phyloP scores from a whole-genome alignment of 2,329 filamentous ascomycete genomes.

The Didymella exigua region DNA sequence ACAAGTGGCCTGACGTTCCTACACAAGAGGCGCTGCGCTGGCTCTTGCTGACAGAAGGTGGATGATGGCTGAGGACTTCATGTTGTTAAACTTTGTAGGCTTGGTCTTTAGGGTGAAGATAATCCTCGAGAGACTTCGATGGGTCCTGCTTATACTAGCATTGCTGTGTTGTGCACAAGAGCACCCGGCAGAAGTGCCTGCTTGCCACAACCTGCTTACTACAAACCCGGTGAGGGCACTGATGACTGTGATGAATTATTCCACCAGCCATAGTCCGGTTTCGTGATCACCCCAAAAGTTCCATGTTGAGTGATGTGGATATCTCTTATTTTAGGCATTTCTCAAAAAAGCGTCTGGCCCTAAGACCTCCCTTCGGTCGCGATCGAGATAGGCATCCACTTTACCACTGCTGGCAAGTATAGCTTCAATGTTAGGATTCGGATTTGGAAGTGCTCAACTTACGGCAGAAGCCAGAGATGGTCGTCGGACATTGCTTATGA shows the following conservation, averaged over 20 bases:
- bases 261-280: not conserved
- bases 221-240: not conserved
- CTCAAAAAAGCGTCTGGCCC: not conserved
- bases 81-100: slow-evolving; percentile 17
- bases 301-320: not conserved
- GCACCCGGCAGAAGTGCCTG: slow-evolving; percentile 1
- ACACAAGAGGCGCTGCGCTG: slow-evolving; percentile 36
- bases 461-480: not conserved
- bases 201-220: slow-evolving; percentile 1
- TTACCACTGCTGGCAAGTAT: not conserved
- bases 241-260: not conserved
- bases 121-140: not conserved
- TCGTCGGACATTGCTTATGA: not conserved
- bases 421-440: not conserved
- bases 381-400: not conserved
- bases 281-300: not conserved
- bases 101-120: not conserved
- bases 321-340: not conserved
- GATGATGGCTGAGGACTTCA: slow-evolving; percentile 42
- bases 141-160: not conserved
- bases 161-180: not conserved
- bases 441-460: not conserved
- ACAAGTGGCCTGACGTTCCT: slow-evolving; percentile 41
- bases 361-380: slow-evolving; percentile 2
- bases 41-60: slow-evolving; percentile 39